phyloP scores from a whole-genome alignment of 176 grass and related monocot genomes.

The Aegilops tauschii region DNA sequence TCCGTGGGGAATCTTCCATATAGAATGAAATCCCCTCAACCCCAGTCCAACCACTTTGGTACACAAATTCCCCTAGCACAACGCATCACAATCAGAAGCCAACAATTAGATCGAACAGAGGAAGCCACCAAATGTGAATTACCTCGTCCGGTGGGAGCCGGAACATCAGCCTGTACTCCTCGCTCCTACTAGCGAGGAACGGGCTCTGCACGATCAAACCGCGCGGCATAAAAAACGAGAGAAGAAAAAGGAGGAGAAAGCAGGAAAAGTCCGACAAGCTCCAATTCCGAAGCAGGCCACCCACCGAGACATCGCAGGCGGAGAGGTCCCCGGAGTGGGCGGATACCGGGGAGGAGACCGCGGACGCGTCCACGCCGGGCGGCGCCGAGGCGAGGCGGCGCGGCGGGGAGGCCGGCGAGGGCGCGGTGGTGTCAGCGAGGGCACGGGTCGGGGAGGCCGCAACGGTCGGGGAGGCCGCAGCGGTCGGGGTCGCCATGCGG shows the following conservation, averaged over 20 bases:
- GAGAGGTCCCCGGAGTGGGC: conserved; percentile 41
- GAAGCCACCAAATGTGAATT: background rate
- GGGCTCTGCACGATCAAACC: conserved; percentile 42
- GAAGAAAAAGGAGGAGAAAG: background rate
- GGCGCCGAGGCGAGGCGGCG: conserved; percentile 36
- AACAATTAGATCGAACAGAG: conserved; percentile 8
- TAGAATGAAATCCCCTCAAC: conserved; percentile 13
- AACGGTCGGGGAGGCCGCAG: background rate
- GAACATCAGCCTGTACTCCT: conserved; percentile 93
- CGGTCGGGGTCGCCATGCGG: conserved; percentile 30
- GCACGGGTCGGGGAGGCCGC: conserved; percentile 27
- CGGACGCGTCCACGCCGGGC: conserved; percentile 18
- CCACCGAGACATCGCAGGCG: conserved; percentile 28
- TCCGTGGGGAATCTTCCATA: conserved; percentile 21
- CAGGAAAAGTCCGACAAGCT: conserved; percentile 9
- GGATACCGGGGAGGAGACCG: conserved; percentile 27
- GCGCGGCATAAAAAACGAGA: background rate
- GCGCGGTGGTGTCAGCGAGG: conserved; percentile 30
- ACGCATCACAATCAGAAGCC: conserved; percentile 1
- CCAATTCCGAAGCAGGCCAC: conserved; percentile 31
- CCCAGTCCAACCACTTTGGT: background rate
- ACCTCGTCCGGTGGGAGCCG: conserved; percentile 83
- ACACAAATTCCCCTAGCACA: background rate
- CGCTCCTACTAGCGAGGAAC: conserved; percentile 64
- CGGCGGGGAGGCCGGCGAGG: conserved; percentile 37